Conservation (phyloP, 805 yeast species). For the Candida chauliodis region DNA sequence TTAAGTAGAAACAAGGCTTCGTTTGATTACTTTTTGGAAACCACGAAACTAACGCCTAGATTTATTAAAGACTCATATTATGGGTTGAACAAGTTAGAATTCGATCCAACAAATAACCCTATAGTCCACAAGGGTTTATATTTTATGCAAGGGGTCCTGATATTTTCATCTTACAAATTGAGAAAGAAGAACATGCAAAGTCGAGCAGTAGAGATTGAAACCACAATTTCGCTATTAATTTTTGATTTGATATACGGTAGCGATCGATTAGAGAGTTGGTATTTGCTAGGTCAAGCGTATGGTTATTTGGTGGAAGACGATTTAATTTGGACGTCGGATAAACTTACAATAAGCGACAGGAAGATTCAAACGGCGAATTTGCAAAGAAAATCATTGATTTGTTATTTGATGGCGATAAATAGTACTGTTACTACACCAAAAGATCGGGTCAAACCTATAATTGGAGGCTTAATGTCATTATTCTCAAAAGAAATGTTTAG, state of each 20-base stretch:
- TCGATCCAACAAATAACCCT: slow-evolving; percentile 24
- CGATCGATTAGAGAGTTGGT: slow-evolving; percentile 81
- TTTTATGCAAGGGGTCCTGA: slow-evolving; percentile 63
- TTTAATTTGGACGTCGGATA: slow-evolving; percentile 88
- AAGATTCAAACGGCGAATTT: slow-evolving; percentile 56
- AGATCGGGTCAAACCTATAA: slow-evolving; percentile 28
- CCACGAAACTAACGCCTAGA: slow-evolving; percentile 39
- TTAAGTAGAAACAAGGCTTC: slow-evolving; percentile 45
- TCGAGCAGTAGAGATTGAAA: slow-evolving; percentile 75
- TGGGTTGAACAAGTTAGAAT: slow-evolving; percentile 39
- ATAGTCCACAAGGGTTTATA: slow-evolving; percentile 56
- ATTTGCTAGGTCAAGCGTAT: slow-evolving; percentile 73
- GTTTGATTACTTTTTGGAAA: slow-evolving; percentile 46
- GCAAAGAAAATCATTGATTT: slow-evolving; percentile 67
- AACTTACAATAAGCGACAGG: slow-evolving; percentile 59
- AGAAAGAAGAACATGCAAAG: slow-evolving; percentile 79
- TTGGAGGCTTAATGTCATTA: slow-evolving; percentile 46
- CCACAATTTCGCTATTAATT: slow-evolving; percentile 61
- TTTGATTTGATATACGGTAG: slow-evolving; percentile 67
- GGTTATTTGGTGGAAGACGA: slow-evolving; percentile 83
- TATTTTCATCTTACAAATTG: slow-evolving; percentile 62
- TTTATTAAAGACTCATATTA: slow-evolving; percentile 48
- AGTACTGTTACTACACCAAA: slow-evolving; percentile 18
- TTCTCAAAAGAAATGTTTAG: slow-evolving; percentile 59
- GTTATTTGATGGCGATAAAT: slow-evolving; percentile 72